These are phyloP conservation scores for Hyphopichia buzzinii DNA, from an alignment of 1,139 yeast genomes.

Conservation along the genomic window DNA sequence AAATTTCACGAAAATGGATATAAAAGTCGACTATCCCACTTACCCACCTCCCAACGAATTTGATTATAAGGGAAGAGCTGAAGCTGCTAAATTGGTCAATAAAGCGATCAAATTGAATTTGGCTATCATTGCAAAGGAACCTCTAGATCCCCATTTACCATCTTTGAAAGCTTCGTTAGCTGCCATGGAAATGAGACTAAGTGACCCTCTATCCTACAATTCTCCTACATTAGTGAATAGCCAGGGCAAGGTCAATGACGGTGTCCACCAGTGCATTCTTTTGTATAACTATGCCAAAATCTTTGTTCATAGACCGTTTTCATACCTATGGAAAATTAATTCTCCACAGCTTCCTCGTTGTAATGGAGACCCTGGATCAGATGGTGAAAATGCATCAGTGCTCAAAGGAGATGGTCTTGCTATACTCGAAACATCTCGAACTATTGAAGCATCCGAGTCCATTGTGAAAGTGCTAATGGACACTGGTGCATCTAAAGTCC, in stretches of 20 bases:
- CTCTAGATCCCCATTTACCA: slow-evolving; percentile 30
- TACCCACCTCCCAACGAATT: slow-evolving; percentile 29
- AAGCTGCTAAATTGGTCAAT: slow-evolving; percentile 45
- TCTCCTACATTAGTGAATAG: slow-evolving; percentile 40
- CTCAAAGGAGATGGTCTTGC: slow-evolving; percentile 32
- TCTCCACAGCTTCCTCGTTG: slow-evolving; percentile 41
- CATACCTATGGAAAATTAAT: slow-evolving; percentile 49
- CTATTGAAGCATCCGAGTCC: slow-evolving; percentile 50
- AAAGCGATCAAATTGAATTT: slow-evolving; percentile 46
- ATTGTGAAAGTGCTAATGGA: slow-evolving; percentile 45
- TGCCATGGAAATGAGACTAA: slow-evolving; percentile 46
- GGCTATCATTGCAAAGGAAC: slow-evolving; percentile 35
- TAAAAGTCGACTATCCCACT: slow-evolving; percentile 34
- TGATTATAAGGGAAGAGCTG: slow-evolving; percentile 48
- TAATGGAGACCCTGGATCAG: slow-evolving; percentile 15
- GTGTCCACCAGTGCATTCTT: slow-evolving; percentile 47
- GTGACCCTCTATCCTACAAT: slow-evolving; percentile 40
- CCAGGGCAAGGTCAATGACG: slow-evolving; percentile 46
- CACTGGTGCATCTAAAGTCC: slow-evolving; percentile 39
- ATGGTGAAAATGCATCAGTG: slow-evolving; percentile 9
- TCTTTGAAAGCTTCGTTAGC: slow-evolving; percentile 43
- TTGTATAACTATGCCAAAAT: slow-evolving; percentile 48
- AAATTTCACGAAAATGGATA: slow-evolving; percentile 27
- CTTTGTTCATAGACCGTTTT: slow-evolving; percentile 50
- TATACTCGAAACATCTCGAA: slow-evolving; percentile 48